Conservation (phyloP, 2,329 filamentous ascomycete genomes). For the Fusarium keratoplasticum region DNA sequence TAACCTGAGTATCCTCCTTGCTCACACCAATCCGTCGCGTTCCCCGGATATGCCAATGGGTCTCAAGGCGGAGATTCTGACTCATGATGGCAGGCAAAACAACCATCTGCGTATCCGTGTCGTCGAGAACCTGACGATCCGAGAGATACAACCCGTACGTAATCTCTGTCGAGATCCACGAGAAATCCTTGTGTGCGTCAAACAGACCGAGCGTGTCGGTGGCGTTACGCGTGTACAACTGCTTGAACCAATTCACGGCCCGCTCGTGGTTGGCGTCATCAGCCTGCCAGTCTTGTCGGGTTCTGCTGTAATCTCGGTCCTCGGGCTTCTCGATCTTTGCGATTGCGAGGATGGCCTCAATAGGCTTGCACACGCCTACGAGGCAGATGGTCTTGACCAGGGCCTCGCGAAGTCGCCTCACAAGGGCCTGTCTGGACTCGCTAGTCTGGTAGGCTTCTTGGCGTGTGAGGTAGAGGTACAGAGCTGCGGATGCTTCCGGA, state of each 20-base stretch:
- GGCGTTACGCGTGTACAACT: conserved; percentile 66
- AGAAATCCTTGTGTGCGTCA: conserved; percentile 53
- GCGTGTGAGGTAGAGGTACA: conserved; percentile 46
- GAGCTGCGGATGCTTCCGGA: conserved; percentile 26
- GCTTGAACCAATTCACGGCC: conserved; percentile 66
- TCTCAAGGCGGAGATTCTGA: conserved; percentile 64
- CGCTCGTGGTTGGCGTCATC: conserved; percentile 65
- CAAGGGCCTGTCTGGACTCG: conserved; percentile 57
- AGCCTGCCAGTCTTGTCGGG: conserved; percentile 68
- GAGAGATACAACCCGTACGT: conserved; percentile 69
- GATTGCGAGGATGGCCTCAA: conserved; percentile 70
- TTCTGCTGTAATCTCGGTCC: conserved; percentile 67
- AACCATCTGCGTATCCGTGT: conserved; percentile 66
- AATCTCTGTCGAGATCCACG: conserved; percentile 65
- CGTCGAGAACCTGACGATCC: conserved; percentile 65
- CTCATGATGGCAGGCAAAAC: conserved; percentile 68
- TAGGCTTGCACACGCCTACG: conserved; percentile 71
- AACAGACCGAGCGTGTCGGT: conserved; percentile 49
- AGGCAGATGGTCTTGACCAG: conserved; percentile 69
- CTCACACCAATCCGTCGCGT: conserved; percentile 45
- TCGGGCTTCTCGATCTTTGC: conserved; percentile 60
- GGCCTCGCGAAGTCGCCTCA: conserved; percentile 66
- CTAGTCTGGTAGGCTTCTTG: conserved; percentile 56
- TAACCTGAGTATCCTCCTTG: conserved; percentile 39
- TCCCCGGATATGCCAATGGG: conserved; percentile 62